Base-by-base conservation (phyloP, 495 filamentous ascomycete species). In the Trichoderma gamsii region DNA sequence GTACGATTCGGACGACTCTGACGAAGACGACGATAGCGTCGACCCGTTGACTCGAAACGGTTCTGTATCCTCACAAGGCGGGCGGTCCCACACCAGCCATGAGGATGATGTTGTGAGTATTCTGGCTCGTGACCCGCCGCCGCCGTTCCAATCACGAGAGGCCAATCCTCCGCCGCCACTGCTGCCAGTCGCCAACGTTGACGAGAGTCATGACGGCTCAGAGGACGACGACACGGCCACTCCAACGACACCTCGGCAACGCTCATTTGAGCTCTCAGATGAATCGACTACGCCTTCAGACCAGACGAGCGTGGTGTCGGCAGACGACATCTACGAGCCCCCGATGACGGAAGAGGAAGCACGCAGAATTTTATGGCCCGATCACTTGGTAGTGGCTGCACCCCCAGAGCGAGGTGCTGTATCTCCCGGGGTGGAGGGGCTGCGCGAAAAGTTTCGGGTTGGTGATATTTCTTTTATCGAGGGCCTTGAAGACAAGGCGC, bases 321-420 rank as follows among this genome's bases (percentile, higher is more conserved):
- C 64, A 16, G 65, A 66, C 0, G 61, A 44, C 38, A 27, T 59
- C 13, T n/a, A 66, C 15, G 64, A 67, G 18, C n/a, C 64, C 2
- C 68, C 68, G 15, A 69, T 71, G 65, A 71, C 67, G n/a, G 66
- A 67, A 32, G 67, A 71, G n/a, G 70, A 71, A 51, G 70, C 70
- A n/a, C 66, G 63, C 8, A 44, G 66, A 7, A 72, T 72, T 46
- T n/a, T 69, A 8, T 72, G 70, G 68, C 66, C 68, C n/a, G 61
- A 66, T 49, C 66, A 56, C 29, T 12, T 23, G 21, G 23, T 27
- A 2, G 49, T 41, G 32, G n/a, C 27, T 44, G 16, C 44, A 32
- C 27, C n/a, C 3, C 44, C 41, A 8, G 9, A 12, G 61, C 41
- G 66, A n/a, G 29, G 41, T 13, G 25, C 43, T 15, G 35, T n/a